These are phyloP conservation scores for Pneumocystis canis DNA, from an alignment of 1,139 yeast species.

Conservation along the genomic window DNA sequence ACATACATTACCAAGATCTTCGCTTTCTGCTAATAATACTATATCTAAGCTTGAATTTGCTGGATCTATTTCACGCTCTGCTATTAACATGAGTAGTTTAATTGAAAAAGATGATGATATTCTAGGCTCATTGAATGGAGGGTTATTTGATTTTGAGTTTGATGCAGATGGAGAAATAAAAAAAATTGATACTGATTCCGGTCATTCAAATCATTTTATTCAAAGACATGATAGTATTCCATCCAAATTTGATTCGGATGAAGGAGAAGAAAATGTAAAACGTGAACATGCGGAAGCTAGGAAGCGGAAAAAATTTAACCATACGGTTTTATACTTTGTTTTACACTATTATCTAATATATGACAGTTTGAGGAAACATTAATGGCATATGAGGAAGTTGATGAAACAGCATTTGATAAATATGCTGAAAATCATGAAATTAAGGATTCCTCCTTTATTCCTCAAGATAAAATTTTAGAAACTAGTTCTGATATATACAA, in stretches of 20 bases:
- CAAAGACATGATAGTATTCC: not conserved
- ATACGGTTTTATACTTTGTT: not conserved
- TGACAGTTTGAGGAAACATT: not conserved
- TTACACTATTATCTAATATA: not conserved
- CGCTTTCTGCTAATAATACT: not conserved
- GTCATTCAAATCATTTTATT: not conserved
- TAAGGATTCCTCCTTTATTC: not conserved
- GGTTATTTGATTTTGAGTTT: slow-evolving; percentile 9
- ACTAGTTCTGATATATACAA: not conserved
- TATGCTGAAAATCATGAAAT: not conserved
- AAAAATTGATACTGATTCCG: not conserved
- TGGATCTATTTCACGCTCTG: slow-evolving; percentile 1
- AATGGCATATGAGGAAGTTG: not conserved
- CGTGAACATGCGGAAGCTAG: slow-evolving; percentile 1
- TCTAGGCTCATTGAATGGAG: slow-evolving; percentile 3
- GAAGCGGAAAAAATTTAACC: not conserved
- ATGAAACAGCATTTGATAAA: not conserved
- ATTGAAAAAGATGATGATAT: slow-evolving; percentile 7
- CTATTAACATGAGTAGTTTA: slow-evolving; percentile 1
- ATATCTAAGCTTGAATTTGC: not conserved
- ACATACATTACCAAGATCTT: not conserved
- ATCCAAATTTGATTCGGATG: not conserved
- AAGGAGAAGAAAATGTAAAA: not conserved
- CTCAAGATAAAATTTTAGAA: not conserved
- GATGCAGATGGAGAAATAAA: slow-evolving; percentile 7